These are phyloP conservation scores for Rhexocercosporidium sp. DNA, from an alignment of 2,329 filamentous ascomycete species.

Conservation along the genomic window DNA sequence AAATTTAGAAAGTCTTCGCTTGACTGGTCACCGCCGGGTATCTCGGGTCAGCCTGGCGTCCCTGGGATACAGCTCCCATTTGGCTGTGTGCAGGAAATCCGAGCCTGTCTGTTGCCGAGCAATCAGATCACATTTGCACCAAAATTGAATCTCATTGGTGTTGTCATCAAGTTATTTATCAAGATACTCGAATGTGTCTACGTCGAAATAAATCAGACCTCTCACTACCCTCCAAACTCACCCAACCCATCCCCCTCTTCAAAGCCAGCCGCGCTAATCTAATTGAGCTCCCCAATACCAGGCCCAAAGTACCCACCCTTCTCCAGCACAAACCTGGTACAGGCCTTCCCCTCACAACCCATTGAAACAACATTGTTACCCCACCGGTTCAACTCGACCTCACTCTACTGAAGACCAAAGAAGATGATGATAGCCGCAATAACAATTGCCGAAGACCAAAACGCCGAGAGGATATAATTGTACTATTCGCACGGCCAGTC, in stretches of 20 bases:
- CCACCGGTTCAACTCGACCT: conserved; percentile 47
- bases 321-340: conserved; percentile 44
- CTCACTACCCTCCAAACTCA: neutral
- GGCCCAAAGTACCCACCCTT: conserved; percentile 43
- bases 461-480: conserved; percentile 58
- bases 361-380: conserved; percentile 33
- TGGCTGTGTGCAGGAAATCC: too few species aligned
- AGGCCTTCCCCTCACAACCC: conserved; percentile 46
- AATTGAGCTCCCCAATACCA: conserved; percentile 14
- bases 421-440: conserved; percentile 59
- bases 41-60: too few species aligned
- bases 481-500: conserved; percentile 42
- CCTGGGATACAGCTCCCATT: too few species aligned
- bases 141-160: too few species aligned
- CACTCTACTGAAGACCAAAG: conserved; percentile 55
- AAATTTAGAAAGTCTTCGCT: too few species aligned
- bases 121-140: too few species aligned
- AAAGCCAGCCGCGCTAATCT: neutral
- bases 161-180: neutral
- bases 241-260: neutral
- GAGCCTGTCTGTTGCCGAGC: too few species aligned
- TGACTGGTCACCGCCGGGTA: too few species aligned
- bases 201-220: neutral
- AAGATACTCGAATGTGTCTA: neutral
- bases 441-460: conserved; percentile 56